Conservation (phyloP, 2,329 filamentous ascomycete genomes). For the Sporothrix humicola region DNA sequence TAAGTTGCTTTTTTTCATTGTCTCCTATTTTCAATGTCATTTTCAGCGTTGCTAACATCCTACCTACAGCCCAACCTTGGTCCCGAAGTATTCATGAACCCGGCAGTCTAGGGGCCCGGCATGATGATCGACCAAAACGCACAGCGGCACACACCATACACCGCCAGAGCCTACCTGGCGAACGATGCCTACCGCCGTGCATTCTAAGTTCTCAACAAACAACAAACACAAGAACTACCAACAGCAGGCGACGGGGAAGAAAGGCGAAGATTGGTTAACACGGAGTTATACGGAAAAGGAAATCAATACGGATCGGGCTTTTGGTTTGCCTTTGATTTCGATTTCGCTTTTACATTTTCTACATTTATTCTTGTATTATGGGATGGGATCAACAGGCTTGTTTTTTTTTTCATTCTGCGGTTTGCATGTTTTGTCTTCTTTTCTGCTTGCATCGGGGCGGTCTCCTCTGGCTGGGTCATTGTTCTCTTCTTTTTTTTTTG, state of each 20-base stretch:
- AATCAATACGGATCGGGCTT: background rate
- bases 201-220: background rate
- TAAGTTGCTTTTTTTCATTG: slow-evolving; percentile 46
- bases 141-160: background rate
- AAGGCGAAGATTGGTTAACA: background rate
- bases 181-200: background rate
- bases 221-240: background rate
- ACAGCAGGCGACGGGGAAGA: background rate
- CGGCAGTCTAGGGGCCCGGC: slow-evolving; percentile 23
- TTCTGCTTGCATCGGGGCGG: slow-evolving; percentile 11
- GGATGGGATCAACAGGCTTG: background rate
- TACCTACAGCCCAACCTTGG: slow-evolving; percentile 35
- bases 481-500: slow-evolving; percentile 10
- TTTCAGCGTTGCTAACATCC: slow-evolving; percentile 29
- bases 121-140: background rate
- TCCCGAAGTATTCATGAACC: slow-evolving; percentile 36
- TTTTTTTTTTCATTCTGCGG: background rate
- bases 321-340: background rate
- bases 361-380: background rate
- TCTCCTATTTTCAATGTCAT: background rate
- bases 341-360: background rate
- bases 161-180: background rate
- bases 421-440: background rate
- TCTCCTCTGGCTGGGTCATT: slow-evolving; percentile 2
- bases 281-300: slow-evolving; percentile 14